Conservation (phyloP, 163 green algal genomes). For the Chlorella variabilis region DNA sequence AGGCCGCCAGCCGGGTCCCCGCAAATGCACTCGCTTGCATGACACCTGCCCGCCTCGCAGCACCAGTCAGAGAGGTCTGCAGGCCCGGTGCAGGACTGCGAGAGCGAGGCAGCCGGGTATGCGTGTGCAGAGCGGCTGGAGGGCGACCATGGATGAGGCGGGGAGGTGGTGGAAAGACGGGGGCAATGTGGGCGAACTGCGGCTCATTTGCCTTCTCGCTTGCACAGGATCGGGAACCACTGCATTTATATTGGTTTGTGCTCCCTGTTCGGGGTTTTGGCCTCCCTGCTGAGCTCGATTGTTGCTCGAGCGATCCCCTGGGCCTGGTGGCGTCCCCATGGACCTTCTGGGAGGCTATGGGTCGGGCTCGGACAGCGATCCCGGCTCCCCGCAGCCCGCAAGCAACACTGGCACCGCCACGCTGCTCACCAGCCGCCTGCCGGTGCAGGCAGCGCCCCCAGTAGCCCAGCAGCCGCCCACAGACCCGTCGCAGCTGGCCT, state of each 20-base stretch:
- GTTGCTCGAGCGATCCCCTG: neutral
- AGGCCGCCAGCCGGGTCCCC: neutral
- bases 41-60: neutral
- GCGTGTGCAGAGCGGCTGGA: too few species aligned
- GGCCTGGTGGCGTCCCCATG: slow-evolving; percentile 1
- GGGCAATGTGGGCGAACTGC: too few species aligned
- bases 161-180: too few species aligned
- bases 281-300: too few species aligned
- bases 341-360: slow-evolving; percentile 43
- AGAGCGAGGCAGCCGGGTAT: too few species aligned
- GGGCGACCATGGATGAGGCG: too few species aligned
- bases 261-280: too few species aligned
- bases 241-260: too few species aligned
- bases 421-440: neutral
- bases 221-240: too few species aligned
- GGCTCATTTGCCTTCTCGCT: too few species aligned
- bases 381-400: neutral
- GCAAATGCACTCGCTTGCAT: neutral
- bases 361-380: slow-evolving; percentile 13
- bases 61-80: neutral
- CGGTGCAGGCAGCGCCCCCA: neutral
- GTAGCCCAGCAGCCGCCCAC: neutral
- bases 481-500: neutral
- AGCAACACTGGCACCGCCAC: neutral
- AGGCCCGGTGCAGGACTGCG: neutral